These are phyloP conservation scores for Saururus chinensis DNA, from an alignment of 164 flowering plant genomes.

Conservation along the genomic window DNA sequence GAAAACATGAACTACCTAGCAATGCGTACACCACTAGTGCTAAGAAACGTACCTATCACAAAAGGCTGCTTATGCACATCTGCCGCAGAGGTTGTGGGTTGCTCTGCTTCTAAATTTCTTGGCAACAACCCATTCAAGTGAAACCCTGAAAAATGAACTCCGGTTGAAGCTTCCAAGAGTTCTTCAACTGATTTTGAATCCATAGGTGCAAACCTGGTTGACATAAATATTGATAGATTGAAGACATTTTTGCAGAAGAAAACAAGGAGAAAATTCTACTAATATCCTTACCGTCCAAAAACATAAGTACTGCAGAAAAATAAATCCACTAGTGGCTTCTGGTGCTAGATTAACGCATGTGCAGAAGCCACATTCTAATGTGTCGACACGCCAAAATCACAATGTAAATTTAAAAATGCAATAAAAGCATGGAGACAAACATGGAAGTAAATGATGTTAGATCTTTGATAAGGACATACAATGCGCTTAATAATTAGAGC, in stretches of 20 bases:
- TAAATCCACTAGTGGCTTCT: too few species aligned
- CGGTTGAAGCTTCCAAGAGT: constrained; percentile 67
- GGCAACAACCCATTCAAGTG: constrained; percentile 45
- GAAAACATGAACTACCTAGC: neutral
- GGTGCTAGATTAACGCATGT: too few species aligned
- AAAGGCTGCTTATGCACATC: constrained; percentile 60
- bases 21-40: neutral
- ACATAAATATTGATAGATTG: neutral
- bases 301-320: too few species aligned
- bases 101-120: constrained; percentile 30
- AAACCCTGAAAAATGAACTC: constrained; percentile 88
- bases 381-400: too few species aligned
- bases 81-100: constrained; percentile 45
- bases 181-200: constrained; percentile 63
- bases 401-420: too few species aligned
- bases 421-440: too few species aligned
- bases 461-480: too few species aligned
- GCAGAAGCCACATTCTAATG: too few species aligned
- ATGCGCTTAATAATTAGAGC: too few species aligned
- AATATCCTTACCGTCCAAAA: too few species aligned
- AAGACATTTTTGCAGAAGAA: neutral
- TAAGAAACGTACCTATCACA: constrained; percentile 53
- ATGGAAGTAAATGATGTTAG: too few species aligned
- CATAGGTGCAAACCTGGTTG: constrained; percentile 31
- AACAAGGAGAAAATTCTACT: too few species aligned